Percentiles rank a stretch among this genome's conserved stretches.
Evolutionary conservation across 2,329 filamentous ascomycete species (phyloP).

Genomic region (Cytospora schulzeri): DNA sequence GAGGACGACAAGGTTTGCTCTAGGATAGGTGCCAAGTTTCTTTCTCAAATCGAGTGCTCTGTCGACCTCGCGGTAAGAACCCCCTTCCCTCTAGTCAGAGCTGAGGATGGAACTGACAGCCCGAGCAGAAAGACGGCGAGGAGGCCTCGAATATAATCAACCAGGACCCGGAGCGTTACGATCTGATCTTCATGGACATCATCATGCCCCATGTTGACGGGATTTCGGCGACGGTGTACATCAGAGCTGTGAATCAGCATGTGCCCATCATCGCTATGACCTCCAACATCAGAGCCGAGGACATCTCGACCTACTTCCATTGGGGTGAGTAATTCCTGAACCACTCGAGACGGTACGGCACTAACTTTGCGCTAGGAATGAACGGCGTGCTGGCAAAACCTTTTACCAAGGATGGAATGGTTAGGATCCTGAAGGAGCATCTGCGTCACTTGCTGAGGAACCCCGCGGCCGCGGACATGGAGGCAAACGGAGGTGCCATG

Average conservation of each 20-base stretch:
- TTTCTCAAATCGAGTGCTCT: constrained; percentile 65
- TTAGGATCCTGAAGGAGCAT: constrained; percentile 85
- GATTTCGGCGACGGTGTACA: constrained; percentile 90
- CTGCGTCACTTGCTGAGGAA: constrained; percentile 80
- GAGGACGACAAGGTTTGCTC: constrained; percentile 76
- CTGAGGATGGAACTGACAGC: constrained; percentile 13
- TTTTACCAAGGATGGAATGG: constrained; percentile 86
- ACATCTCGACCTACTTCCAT: constrained; percentile 96
- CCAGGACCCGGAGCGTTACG: constrained; percentile 53
- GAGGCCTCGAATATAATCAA: constrained; percentile 88
- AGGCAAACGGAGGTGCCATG: constrained; percentile 36
- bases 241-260: constrained; percentile 79
- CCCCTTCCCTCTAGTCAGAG: not conserved
- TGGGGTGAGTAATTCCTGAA: constrained; percentile 67
- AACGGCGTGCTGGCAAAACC: constrained; percentile 96
- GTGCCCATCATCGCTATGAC: constrained; percentile 98
- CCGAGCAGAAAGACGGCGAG: constrained; percentile 74
- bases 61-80: constrained; percentile 67
- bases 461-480: constrained; percentile 45
- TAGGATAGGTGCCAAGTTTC: constrained; percentile 68
- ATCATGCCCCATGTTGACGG: constrained; percentile 98
- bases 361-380: constrained; percentile 67
- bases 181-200: constrained; percentile 85
- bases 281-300: constrained; percentile 93
- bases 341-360: constrained; percentile 15